Evolutionary conservation across 1,139 yeast species (phyloP), one percentile per base, ranked within the genome.

Genomic region (Candida tetrigidarum): DNA sequence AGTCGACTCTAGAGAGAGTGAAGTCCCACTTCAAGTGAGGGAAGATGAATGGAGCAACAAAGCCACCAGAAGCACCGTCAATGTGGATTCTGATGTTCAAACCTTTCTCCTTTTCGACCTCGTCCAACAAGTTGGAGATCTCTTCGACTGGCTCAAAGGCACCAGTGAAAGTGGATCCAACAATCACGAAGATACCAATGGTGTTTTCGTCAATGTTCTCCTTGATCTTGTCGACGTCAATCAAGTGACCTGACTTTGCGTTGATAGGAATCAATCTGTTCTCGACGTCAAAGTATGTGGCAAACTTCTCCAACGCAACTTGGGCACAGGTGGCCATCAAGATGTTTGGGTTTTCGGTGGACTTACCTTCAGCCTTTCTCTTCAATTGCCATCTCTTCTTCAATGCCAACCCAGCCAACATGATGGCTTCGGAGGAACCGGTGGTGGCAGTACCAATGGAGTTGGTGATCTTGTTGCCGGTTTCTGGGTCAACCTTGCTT

Each of bases 251-350:
- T 37, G 83, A 74, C 40, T 75, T 74, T 42, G 73, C 75, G 26
- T 75, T 71, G 35, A 90, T 87, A 12, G 86, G 84, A 49, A 91
- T 77, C 52, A 88, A 66, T 53, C 96, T 76, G 52, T 87, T 81
- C 59, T 91, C 97, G 42, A 91, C 97, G 56, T 91, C 97, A 66
- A 91, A 91, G 67, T 91, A 91, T 43, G 95, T 76, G 20, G 97
- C 97, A 70, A 91, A 91, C 68, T 91, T 91, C 68, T 91, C 97
- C 59, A 91, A 74, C 0, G 97, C 97, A 40, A 91, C 97, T 66
- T 91, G 97, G 41, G 95, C 96, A 66, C 93, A 89, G 33, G 93
- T 75, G n/a, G 97, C 96, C 97, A 91, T 90, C 52, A 91, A 70
- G 57, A 91, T 88, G 66, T 91, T 91, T 48, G 97, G 97, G 49